Evolutionary conservation across 192 early-diverging fungal genomes (phyloP), one percentile per base, ranked within the genome.

Genomic region (Coemansia sp.): DNA sequence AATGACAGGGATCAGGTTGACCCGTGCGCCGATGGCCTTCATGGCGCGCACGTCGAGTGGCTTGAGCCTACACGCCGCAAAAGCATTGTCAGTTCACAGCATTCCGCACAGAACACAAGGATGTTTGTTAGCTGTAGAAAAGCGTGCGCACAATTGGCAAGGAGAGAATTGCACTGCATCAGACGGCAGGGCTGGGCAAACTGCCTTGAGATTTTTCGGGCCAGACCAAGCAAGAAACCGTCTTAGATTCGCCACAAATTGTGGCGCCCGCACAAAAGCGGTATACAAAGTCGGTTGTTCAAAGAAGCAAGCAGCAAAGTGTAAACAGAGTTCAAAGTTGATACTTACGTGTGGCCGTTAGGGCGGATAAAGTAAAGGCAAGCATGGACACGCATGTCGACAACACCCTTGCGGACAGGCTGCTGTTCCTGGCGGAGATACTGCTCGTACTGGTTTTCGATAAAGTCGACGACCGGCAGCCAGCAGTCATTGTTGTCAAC

Each of bases 291-390:
- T 15, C 5, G 28, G 42, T 44, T 44, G 11, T n/a, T n/a, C 42
- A 44, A n/a, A 44, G 42, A 44, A 44, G 42, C 42, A 44, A 53
- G 53, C 25, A n/a, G 26, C 53, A 23, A 14, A 49, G 18, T 21
- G 47, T n/a, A 49, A 49, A 49, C 28, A 31, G 28, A 31, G 28
- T 6, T 31, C 28, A 5, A 31, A 31, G 28, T 31, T 31, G 28
- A 31, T 57, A 79, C 76, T 79, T 79, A 79, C 76, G 90, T 98
- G 84, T 98, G 95, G 34, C 97, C 97, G 56, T 94, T 95, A 46
- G 97, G 95, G 49, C 90, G 93, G 79, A 99, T 96, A 77, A 99
- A 99, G 83, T 99, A 99, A 62, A 99, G 79, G 77, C 97, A 99
- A 64, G 90, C 93, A 82, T 99, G 94, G 23, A 99, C 95, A 48